phyloP scores from a whole-genome alignment of 1,139 yeast species.

The Kodamaea sp. region DNA sequence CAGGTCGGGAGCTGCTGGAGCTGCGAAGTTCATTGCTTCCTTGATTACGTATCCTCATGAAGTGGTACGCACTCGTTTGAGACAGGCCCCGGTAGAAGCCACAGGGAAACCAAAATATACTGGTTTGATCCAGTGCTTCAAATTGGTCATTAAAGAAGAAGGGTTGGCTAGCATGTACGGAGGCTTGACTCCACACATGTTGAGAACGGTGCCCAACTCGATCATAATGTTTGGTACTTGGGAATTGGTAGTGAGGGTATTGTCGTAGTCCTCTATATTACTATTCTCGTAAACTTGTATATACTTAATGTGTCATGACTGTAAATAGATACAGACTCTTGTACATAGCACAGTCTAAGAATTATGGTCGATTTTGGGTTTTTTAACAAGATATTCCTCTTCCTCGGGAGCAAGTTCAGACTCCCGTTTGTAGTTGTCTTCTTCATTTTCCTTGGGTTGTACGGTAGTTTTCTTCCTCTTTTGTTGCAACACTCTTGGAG shows the following conservation, averaged over 20 bases:
- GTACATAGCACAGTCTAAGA: conserved; percentile 3
- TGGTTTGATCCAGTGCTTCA: conserved; percentile 86
- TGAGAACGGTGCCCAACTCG: conserved; percentile 96
- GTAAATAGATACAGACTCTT: neutral
- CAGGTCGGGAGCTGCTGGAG: conserved; percentile 96
- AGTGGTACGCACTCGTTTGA: conserved; percentile 89
- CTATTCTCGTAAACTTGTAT: neutral
- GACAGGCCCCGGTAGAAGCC: conserved; percentile 83
- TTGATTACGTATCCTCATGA: conserved; percentile 96
- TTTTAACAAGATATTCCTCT: conserved; percentile 4
- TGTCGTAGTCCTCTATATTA: conserved; percentile 36
- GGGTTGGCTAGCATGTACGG: conserved; percentile 95
- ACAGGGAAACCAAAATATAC: conserved; percentile 85
- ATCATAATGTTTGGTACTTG: conserved; percentile 99
- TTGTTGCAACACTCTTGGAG: conserved; percentile 8
- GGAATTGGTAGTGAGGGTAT: conserved; percentile 82
- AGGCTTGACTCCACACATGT: conserved; percentile 93
- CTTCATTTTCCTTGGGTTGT: conserved; percentile 2
- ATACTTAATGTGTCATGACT: conserved; percentile 1
- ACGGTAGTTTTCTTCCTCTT: conserved; percentile 6
- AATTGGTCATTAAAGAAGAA: conserved; percentile 81
- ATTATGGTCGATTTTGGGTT: conserved; percentile 2
- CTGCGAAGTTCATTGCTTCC: conserved; percentile 92
- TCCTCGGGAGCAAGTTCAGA: conserved; percentile 7
- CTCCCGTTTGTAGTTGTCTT: conserved; percentile 6